phyloP scores from a whole-genome alignment of 768 basidiomycete species.

The Lentinula raphanica region DNA sequence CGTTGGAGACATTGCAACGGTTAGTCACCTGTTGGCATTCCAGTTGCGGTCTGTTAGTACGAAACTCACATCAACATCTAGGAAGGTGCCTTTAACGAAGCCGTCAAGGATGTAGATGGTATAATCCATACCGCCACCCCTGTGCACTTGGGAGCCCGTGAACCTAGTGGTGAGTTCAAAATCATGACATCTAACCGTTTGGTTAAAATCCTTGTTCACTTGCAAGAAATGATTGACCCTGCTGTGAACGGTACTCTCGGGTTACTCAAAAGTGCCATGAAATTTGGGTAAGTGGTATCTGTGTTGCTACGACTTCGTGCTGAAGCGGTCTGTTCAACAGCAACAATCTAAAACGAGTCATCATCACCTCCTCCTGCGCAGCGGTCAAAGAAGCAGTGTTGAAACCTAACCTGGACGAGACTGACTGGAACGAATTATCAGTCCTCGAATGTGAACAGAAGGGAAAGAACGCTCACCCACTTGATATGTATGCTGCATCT shows the following conservation, averaged over 20 bases:
- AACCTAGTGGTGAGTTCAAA: slow-evolving; percentile 19
- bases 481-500: slow-evolving; percentile 36
- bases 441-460: slow-evolving; percentile 34
- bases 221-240: slow-evolving; percentile 44
- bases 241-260: slow-evolving; percentile 52
- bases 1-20: slow-evolving; percentile 54
- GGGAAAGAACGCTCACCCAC: slow-evolving; percentile 29
- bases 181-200: neutral
- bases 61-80: neutral
- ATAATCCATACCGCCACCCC: slow-evolving; percentile 32
- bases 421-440: slow-evolving; percentile 43
- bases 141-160: slow-evolving; percentile 19
- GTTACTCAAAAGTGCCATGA: slow-evolving; percentile 35
- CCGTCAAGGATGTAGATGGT: slow-evolving; percentile 37
- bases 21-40: slow-evolving; percentile 18
- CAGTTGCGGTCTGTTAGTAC: neutral
- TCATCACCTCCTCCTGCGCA: slow-evolving; percentile 49
- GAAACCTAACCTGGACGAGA: slow-evolving; percentile 24
- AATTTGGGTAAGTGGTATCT: slow-evolving; percentile 25
- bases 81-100: slow-evolving; percentile 37
- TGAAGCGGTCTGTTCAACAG: slow-evolving; percentile 21
- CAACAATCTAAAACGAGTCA: slow-evolving; percentile 42
- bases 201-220: neutral
- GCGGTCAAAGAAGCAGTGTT: slow-evolving; percentile 21
- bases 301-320: neutral